phyloP scores from a whole-genome alignment of 2,329 filamentous ascomycete species.

The Pseudocercospora crystallina region DNA sequence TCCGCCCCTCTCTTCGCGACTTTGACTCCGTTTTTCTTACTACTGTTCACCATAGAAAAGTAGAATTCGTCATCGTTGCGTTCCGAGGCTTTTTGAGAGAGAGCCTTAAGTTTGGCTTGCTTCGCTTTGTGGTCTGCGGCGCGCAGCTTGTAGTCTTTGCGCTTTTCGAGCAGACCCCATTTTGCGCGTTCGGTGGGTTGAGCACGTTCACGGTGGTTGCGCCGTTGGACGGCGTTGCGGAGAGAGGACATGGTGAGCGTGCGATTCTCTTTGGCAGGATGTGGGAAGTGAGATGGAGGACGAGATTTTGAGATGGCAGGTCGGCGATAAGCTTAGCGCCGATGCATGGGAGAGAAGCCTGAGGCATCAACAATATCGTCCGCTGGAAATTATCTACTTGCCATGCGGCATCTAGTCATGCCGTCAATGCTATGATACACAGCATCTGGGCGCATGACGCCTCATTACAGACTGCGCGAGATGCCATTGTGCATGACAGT shows the following conservation, averaged over 20 bases:
- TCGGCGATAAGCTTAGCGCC: too few relatives aligned
- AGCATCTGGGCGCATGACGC: too few relatives aligned
- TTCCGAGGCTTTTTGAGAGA: constrained; percentile 60
- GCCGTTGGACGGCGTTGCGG: constrained; percentile 68
- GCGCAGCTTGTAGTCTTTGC: constrained; percentile 74
- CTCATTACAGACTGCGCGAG: too few relatives aligned
- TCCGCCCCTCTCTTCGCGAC: constrained; percentile 47
- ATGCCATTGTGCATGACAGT: too few relatives aligned
- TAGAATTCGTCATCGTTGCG: constrained; percentile 67
- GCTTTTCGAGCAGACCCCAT: constrained; percentile 92
- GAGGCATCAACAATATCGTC: too few relatives aligned
- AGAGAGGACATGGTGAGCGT: constrained; percentile 53
- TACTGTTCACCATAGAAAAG: constrained; percentile 62
- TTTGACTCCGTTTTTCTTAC: constrained; percentile 48
- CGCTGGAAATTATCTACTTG: too few relatives aligned
- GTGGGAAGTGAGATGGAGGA: background rate
- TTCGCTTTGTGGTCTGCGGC: constrained; percentile 64
- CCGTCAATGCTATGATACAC: too few relatives aligned
- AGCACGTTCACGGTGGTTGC: constrained; percentile 84
- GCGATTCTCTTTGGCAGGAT: background rate
- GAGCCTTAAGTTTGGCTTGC: constrained; percentile 58
- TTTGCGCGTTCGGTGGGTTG: constrained; percentile 80
- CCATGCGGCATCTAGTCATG: too few relatives aligned
- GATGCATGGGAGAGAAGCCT: too few relatives aligned
- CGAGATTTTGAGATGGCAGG: constrained; percentile 3